A percentile compares a stretch with the other conserved stretches of the same genome.
phyloP scores from a whole-genome alignment of 768 basidiomycete genomes.

The Tubosaeta brunneosetosa region DNA sequence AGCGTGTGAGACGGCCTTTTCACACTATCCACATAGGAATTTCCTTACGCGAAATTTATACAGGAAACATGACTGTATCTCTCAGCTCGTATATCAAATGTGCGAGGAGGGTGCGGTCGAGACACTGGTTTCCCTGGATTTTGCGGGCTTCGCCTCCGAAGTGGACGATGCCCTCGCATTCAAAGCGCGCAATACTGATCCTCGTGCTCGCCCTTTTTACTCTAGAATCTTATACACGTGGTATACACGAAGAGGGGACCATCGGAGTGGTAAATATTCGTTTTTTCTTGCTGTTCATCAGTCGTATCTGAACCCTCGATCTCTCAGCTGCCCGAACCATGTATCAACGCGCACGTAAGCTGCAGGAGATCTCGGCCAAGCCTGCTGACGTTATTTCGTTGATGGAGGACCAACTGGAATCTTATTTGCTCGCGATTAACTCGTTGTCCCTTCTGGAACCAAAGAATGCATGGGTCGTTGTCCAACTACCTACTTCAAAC shows the following conservation, averaged over 20 bases:
- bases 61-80: slow-evolving; percentile 80
- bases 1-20: slow-evolving; percentile 58
- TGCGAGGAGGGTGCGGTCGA: slow-evolving; percentile 85
- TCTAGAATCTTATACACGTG: slow-evolving; percentile 92
- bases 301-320: slow-evolving; percentile 24
- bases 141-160: slow-evolving; percentile 78
- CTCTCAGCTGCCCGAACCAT: slow-evolving; percentile 78
- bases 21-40: slow-evolving; percentile 4
- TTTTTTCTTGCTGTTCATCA: slow-evolving; percentile 8
- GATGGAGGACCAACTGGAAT: slow-evolving; percentile 70
- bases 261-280: slow-evolving; percentile 72
- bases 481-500: slow-evolving; percentile 50
- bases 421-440: slow-evolving; percentile 84
- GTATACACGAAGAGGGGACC: slow-evolving; percentile 84
- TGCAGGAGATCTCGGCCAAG: slow-evolving; percentile 44
- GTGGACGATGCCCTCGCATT: slow-evolving; percentile 86
- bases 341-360: slow-evolving; percentile 86
- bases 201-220: slow-evolving; percentile 79
- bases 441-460: slow-evolving; percentile 77
- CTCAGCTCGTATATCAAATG: slow-evolving; percentile 84
- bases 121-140: slow-evolving; percentile 75
- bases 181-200: slow-evolving; percentile 92
- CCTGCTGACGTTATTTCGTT: slow-evolving; percentile 37
- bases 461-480: slow-evolving; percentile 78
- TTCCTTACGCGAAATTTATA: slow-evolving; percentile 8